Conservation (phyloP, 495 filamentous ascomycete genomes). For the Gamarada debralockiae region DNA sequence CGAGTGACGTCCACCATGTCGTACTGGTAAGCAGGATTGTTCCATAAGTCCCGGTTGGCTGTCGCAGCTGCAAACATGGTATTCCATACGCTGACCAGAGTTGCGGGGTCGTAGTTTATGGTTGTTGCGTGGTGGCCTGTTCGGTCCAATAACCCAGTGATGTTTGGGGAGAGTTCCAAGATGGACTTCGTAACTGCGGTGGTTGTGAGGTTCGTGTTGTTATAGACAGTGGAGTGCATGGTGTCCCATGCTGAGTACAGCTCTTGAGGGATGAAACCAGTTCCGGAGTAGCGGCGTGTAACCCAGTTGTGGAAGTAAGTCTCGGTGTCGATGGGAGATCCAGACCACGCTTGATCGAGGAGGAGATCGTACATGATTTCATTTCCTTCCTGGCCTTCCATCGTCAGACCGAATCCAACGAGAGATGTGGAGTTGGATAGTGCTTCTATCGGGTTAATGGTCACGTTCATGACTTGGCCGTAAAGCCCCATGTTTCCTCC, state of each 20-base stretch:
- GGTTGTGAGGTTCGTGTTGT: constrained; percentile 43
- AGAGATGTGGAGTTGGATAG: constrained; percentile 33
- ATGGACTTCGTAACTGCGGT: constrained; percentile 44
- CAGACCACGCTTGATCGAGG: constrained; percentile 47
- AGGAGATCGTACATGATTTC: constrained; percentile 50
- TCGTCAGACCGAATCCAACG: constrained; percentile 43
- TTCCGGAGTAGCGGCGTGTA: constrained; percentile 37
- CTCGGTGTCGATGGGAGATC: constrained; percentile 37
- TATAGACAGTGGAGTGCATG: constrained; percentile 44
- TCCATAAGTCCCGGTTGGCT: constrained; percentile 33
- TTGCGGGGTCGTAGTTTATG: constrained; percentile 39
- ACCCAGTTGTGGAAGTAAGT: constrained; percentile 48
- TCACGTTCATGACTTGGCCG: constrained; percentile 47
- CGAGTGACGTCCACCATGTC: constrained; percentile 50
- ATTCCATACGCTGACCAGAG: constrained; percentile 39
- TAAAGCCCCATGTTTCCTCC: constrained; percentile 50
- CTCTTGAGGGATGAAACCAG: constrained; percentile 27
- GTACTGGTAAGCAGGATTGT: constrained; percentile 41
- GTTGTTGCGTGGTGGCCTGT: constrained; percentile 39
- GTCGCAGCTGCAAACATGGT: constrained; percentile 35
- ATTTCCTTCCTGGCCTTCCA: constrained; percentile 53
- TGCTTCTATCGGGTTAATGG: constrained; percentile 41
- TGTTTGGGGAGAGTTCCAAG: constrained; percentile 40
- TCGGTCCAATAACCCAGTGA: constrained; percentile 32
- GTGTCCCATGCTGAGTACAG: constrained; percentile 46